Conservation (phyloP, 495 filamentous ascomycete species). For the Podospora fimiseda region DNA sequence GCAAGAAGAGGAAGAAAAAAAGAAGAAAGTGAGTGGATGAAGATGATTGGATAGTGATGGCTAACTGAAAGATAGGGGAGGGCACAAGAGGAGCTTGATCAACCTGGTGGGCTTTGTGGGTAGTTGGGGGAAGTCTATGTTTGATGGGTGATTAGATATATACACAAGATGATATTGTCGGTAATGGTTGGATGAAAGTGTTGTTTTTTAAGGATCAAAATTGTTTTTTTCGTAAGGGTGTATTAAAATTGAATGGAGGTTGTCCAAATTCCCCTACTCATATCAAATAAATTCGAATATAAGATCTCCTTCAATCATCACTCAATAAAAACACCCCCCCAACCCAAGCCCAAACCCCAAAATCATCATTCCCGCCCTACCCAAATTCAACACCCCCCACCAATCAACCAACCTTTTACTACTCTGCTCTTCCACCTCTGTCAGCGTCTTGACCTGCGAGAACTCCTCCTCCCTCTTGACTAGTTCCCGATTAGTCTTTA, state of each 20-base stretch:
- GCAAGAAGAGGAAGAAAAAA: no score
- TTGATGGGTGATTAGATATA: no score
- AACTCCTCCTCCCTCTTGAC: slow-evolving; percentile 26
- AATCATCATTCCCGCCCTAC: slow-evolving; percentile 30
- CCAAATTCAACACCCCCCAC: slow-evolving; percentile 52
- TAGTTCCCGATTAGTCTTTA: slow-evolving; percentile 38
- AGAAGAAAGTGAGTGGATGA: no score
- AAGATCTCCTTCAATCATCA: not conserved
- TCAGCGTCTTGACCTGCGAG: not conserved
- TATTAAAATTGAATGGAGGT: no score
- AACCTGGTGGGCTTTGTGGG: slow-evolving; percentile 20
- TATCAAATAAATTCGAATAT: no score
- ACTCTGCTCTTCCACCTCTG: slow-evolving; percentile 11
- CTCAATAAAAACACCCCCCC: not conserved
- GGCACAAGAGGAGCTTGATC: slow-evolving; percentile 34
- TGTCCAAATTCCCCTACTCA: not conserved
- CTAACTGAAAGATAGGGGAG: slow-evolving; percentile 3
- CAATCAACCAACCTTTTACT: slow-evolving; percentile 45
- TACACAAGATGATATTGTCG: no score
- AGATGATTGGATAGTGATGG: no score
- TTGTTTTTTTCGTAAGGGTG: no score
- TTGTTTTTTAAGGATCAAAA: no score
- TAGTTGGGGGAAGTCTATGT: not conserved
- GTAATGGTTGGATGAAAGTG: not conserved
- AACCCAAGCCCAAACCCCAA: slow-evolving; percentile 15